Evolutionary conservation across 805 yeast genomes (phyloP), one percentile per base, ranked within the genome.

Genomic region (Sugiyamaella floridensis): DNA sequence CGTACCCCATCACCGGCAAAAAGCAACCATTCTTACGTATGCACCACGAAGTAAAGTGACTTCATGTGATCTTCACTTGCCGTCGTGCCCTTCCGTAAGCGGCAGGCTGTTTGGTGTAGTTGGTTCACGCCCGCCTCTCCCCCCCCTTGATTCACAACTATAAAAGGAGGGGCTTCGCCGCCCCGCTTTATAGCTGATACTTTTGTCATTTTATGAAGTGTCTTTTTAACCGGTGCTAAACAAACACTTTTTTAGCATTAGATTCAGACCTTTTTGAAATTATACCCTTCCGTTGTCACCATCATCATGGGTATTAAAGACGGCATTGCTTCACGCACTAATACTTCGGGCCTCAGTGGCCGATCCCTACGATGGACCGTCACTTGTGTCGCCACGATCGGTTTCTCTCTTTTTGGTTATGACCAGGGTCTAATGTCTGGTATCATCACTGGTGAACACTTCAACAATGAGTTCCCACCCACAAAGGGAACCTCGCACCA

Each of bases 361-460:
- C 74, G 76, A 58, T 67, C 71, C 28, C 76, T 80, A 44, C 72
- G 80, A 56, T 62, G 65, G 26, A 63, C 75, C 15, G 70, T 80
- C 49, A 78, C 90, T 6, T 71, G 78, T 48, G 75, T 81, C 44
- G 85, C 90, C 48, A 81, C 81, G 49, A 67, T 76, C 40, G 89
- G 86, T 1, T 83, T 84, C 66, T 75, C 81, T 8, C 74, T 85
- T 50, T 85, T 85, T 61, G 92, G 92, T 53, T 85, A 83, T 61
- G 89, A 85, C 63, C 92, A 85, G 67, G 92, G 92, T 64, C 77
- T 85, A 48, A 84, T 85, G 89, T 55, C 59, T 22, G 62, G 60
- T 44, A 42, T 55, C 40, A 62, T 66, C 46, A 62, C 85, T 29
- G 85, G 88, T 58, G 74, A 74, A 6, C 79, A 84, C 75, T 80